phyloP scores from a whole-genome alignment of 305 asterid species.

The Fraxinus angustifolia region DNA sequence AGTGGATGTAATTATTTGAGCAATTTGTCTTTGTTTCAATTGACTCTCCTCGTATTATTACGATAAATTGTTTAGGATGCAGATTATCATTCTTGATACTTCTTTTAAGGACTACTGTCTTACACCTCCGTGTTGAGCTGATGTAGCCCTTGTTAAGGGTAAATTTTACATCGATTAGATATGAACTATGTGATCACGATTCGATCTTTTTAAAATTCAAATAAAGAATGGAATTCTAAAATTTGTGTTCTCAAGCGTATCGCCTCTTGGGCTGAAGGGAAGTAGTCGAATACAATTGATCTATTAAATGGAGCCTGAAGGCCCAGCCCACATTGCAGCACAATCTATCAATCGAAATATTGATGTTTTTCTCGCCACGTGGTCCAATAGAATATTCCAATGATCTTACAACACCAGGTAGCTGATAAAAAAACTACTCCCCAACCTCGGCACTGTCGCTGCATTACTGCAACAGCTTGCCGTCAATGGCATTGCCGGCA shows the following conservation, averaged over 20 bases:
- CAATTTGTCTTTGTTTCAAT: background rate
- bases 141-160: too few relatives aligned
- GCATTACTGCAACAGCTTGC: conserved; percentile 12
- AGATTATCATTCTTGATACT: too few relatives aligned
- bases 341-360: background rate
- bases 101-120: too few relatives aligned
- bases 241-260: too few relatives aligned
- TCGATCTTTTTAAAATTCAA: too few relatives aligned
- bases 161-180: too few relatives aligned
- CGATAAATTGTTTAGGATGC: background rate
- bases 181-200: too few relatives aligned
- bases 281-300: too few relatives aligned
- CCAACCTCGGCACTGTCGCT: conserved; percentile 18
- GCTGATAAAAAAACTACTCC: background rate
- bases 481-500: conserved; percentile 34
- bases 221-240: too few relatives aligned
- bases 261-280: too few relatives aligned
- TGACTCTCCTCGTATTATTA: background rate
- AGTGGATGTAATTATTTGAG: background rate
- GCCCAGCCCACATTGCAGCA: background rate
- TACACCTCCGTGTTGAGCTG: too few relatives aligned
- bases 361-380: background rate
- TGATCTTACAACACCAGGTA: background rate
- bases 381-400: background rate
- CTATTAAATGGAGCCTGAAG: too few relatives aligned